These are phyloP conservation scores for Pilatotrama ljubarskyi DNA, from an alignment of 768 basidiomycete genomes.

Conservation along the genomic window DNA sequence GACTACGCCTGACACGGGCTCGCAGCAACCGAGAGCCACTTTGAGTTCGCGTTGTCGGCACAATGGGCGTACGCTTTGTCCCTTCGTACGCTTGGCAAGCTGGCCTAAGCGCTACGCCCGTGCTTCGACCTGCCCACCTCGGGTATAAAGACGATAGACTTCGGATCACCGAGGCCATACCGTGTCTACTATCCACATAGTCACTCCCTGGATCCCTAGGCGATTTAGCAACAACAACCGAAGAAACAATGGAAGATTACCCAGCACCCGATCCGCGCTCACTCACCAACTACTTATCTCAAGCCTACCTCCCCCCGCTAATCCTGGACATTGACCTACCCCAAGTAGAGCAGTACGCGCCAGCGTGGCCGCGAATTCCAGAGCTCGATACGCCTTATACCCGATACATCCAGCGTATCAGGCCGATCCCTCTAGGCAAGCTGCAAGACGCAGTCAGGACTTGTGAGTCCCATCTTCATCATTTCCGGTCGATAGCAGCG, in stretches of 20 bases:
- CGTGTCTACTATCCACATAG: too few relatives aligned
- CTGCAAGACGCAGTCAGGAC: slow-evolving; percentile 10
- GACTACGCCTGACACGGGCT: too few relatives aligned
- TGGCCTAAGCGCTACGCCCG: too few relatives aligned
- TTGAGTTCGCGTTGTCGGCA: too few relatives aligned
- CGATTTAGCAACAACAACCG: background rate
- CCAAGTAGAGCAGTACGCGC: background rate
- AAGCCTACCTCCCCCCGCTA: slow-evolving; percentile 17
- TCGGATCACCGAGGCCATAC: too few relatives aligned
- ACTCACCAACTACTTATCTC: slow-evolving; percentile 8
- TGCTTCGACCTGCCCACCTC: too few relatives aligned
- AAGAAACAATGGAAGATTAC: background rate
- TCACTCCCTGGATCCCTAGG: too few relatives aligned
- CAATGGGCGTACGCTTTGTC: too few relatives aligned
- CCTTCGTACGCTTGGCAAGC: too few relatives aligned
- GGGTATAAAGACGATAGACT: too few relatives aligned
- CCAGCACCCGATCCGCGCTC: background rate
- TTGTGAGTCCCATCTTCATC: background rate
- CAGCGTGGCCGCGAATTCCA: slow-evolving; percentile 5
- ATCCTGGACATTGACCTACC: background rate
- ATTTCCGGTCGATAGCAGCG: background rate
- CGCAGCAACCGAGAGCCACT: too few relatives aligned
- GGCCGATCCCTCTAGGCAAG: slow-evolving; percentile 1
- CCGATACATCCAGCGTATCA: background rate
- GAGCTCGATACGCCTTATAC: background rate